These are phyloP conservation scores for Lithocarpus polystachyus DNA, from an alignment of 306 rosid species.

Conservation along the genomic window DNA sequence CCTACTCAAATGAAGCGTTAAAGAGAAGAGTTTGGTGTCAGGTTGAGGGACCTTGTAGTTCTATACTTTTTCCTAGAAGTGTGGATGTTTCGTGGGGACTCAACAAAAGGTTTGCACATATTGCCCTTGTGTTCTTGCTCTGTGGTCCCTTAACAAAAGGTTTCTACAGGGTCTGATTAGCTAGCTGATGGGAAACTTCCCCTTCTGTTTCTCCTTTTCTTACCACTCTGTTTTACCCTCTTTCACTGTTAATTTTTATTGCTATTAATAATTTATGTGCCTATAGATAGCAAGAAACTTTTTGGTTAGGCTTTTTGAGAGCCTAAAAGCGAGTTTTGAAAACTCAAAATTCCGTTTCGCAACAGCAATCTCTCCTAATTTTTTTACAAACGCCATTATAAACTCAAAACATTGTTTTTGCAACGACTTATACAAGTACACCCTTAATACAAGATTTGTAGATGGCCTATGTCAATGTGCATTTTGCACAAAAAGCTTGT, in stretches of 20 bases:
- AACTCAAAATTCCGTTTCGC: too few species aligned
- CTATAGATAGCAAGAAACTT: background rate
- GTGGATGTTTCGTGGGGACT: slow-evolving; percentile 27
- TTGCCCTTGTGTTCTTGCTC: background rate
- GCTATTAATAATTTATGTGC: background rate
- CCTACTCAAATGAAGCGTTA: background rate
- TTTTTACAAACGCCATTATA: too few species aligned
- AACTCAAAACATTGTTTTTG: too few species aligned
- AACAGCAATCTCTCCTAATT: too few species aligned
- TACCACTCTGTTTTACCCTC: slow-evolving; percentile 4
- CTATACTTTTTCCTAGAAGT: background rate
- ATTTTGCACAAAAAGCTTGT: background rate
- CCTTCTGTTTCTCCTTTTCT: background rate
- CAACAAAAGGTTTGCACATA: background rate
- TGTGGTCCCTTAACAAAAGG: background rate
- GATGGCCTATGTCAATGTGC: background rate
- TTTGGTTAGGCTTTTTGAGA: too few species aligned
- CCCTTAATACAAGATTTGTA: background rate
- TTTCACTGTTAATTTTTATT: background rate
- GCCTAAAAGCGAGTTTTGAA: too few species aligned
- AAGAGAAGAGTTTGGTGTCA: background rate
- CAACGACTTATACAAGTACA: too few species aligned
- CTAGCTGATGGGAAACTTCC: background rate
- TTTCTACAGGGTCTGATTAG: slow-evolving; percentile 7
- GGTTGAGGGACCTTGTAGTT: slow-evolving; percentile 21